These are phyloP conservation scores for Chlamydomonas eustigma DNA, from an alignment of 139 green algal species.

Conservation along the genomic window DNA sequence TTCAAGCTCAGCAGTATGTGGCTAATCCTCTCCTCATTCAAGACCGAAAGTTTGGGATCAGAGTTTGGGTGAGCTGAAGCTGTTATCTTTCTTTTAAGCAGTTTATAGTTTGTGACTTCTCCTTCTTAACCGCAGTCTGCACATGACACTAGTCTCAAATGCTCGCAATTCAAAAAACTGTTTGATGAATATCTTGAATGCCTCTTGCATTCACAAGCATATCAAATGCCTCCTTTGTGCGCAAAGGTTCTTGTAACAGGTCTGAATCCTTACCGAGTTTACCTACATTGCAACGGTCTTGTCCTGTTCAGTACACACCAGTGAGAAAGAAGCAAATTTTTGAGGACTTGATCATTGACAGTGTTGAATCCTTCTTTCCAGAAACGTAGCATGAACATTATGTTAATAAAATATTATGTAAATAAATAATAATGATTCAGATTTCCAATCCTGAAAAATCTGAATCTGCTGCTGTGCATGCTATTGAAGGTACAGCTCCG, in stretches of 20 bases:
- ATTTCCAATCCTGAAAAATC: too few species aligned
- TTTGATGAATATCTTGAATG: too few species aligned
- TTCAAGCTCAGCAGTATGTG: slow-evolving; percentile 50
- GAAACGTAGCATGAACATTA: too few species aligned
- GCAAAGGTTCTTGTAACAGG: slow-evolving; percentile 47
- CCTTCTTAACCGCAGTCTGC: too few species aligned
- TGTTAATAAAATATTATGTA: too few species aligned
- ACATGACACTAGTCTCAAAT: too few species aligned
- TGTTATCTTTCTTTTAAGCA: not conserved
- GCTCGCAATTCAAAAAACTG: too few species aligned
- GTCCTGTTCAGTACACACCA: slow-evolving; percentile 51
- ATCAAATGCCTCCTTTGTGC: slow-evolving; percentile 10
- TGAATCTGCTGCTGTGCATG: too few species aligned
- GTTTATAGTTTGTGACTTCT: too few species aligned
- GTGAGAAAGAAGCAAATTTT: not conserved
- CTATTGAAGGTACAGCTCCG: slow-evolving; percentile 26
- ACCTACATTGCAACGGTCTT: slow-evolving; percentile 45
- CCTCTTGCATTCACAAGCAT: not conserved
- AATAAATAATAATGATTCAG: too few species aligned
- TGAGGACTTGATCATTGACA: too few species aligned
- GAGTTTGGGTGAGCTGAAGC: slow-evolving; percentile 34
- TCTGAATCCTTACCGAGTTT: slow-evolving; percentile 35
- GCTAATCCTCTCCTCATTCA: slow-evolving; percentile 39
- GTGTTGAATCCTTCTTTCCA: too few species aligned
- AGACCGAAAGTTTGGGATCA: slow-evolving; percentile 57